phyloP scores from a whole-genome alignment of 1,139 yeast species.

The Blastobotrys arbuscula region DNA sequence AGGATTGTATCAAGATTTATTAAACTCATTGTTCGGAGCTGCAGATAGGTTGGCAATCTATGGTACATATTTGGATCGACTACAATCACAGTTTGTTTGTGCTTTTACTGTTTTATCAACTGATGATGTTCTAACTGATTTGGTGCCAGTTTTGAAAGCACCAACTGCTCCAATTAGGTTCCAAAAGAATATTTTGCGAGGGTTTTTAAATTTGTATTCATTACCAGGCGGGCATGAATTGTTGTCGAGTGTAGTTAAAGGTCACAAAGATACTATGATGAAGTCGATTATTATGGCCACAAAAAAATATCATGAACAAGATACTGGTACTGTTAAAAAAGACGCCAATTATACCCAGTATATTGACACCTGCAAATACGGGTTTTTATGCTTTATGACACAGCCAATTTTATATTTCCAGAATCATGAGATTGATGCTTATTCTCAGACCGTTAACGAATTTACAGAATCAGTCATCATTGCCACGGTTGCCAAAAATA shows the following conservation, averaged over 20 bases:
- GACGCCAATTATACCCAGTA: slow-evolving; percentile 16
- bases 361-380: slow-evolving; percentile 7
- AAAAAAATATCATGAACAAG: slow-evolving; percentile 17
- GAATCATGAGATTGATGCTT: background rate
- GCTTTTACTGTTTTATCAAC: slow-evolving; percentile 17
- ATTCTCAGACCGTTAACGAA: background rate
- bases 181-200: slow-evolving; percentile 22
- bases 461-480: slow-evolving; percentile 11
- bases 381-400: slow-evolving; percentile 17
- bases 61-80: slow-evolving; percentile 22
- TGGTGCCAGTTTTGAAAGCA: slow-evolving; percentile 17
- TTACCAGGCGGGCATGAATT: slow-evolving; percentile 18
- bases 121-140: slow-evolving; percentile 17
- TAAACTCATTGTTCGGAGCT: slow-evolving; percentile 25
- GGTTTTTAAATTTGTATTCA: slow-evolving; percentile 18
- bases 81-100: slow-evolving; percentile 24
- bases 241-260: slow-evolving; percentile 14
- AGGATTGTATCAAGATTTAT: slow-evolving; percentile 35
- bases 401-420: slow-evolving; percentile 12
- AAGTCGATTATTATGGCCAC: slow-evolving; percentile 15
- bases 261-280: slow-evolving; percentile 14
- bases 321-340: slow-evolving; percentile 12
- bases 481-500: slow-evolving; percentile 2
- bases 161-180: slow-evolving; percentile 14
- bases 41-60: slow-evolving; percentile 22